Evolutionary conservation across 345 rosid genomes (phyloP).

Genomic region (Lenwebbia sp.): DNA sequence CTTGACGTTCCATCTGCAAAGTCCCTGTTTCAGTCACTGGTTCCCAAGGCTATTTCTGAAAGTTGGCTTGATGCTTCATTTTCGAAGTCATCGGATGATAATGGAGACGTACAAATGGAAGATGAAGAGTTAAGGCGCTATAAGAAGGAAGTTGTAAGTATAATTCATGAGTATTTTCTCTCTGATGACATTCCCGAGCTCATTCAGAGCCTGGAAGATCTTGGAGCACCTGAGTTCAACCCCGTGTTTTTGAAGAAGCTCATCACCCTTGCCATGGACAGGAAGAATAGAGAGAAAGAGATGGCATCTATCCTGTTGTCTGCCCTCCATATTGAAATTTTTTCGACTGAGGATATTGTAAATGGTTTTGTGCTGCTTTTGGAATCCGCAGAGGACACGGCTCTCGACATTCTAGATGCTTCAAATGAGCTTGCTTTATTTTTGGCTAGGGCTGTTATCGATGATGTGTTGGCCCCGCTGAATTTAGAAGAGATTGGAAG

Average conservation of each 20-base stretch:
- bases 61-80: conserved; percentile 89
- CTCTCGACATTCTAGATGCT: conserved; percentile 91
- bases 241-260: conserved; percentile 84
- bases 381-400: conserved; percentile 94
- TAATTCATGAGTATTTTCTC: conserved; percentile 92
- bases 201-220: conserved; percentile 76
- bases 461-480: conserved; percentile 82
- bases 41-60: conserved; percentile 59
- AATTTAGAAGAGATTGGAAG: conserved; percentile 80
- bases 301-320: conserved; percentile 97
- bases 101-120: conserved; percentile 24
- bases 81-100: conserved; percentile 20
- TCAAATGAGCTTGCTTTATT: conserved; percentile 95
- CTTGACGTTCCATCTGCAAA: conserved; percentile 89
- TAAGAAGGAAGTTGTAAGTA: conserved; percentile 66
- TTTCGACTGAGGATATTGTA: conserved; percentile 80
- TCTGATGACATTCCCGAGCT: conserved; percentile 98
- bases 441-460: conserved; percentile 95
- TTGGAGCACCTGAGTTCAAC: conserved; percentile 60
- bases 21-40: conserved; percentile 42
- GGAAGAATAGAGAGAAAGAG: conserved; percentile 98
- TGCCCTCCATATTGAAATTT: conserved; percentile 89
- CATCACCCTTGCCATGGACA: conserved; percentile 87
- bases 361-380: conserved; percentile 88
- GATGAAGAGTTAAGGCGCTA: conserved; percentile 49